These are phyloP conservation scores for Nemophila menziesii DNA, from an alignment of 257 asterid species.

Conservation along the genomic window DNA sequence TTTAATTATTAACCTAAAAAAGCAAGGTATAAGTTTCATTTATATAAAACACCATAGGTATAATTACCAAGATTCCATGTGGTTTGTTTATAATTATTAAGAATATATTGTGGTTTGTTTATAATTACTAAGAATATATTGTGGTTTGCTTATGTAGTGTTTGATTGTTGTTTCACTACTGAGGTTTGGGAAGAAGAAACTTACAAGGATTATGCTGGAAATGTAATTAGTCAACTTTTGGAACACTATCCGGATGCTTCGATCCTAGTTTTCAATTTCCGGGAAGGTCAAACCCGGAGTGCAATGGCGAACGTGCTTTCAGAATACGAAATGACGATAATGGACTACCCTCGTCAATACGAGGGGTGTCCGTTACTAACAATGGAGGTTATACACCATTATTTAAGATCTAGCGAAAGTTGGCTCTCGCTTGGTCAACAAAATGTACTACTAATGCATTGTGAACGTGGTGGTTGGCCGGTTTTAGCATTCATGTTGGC, in stretches of 20 bases:
- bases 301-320: slow-evolving; percentile 59
- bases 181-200: slow-evolving; percentile 56
- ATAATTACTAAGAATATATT: slow-evolving; percentile 8
- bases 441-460: slow-evolving; percentile 83
- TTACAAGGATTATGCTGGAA: slow-evolving; percentile 64
- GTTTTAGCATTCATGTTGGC: slow-evolving; percentile 92
- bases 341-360: slow-evolving; percentile 91
- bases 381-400: slow-evolving; percentile 93
- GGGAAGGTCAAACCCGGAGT: slow-evolving; percentile 54
- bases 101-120: too few species aligned
- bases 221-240: slow-evolving; percentile 54
- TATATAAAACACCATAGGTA: too few species aligned
- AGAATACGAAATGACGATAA: slow-evolving; percentile 73
- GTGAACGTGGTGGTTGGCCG: slow-evolving; percentile 96
- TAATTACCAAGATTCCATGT: too few species aligned
- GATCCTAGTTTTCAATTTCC: slow-evolving; percentile 74
- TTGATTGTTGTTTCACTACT: slow-evolving; percentile 84
- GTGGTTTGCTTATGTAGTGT: slow-evolving; percentile 33
- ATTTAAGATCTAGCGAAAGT: slow-evolving; percentile 82
- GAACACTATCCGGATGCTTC: slow-evolving; percentile 71
- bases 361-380: slow-evolving; percentile 90
- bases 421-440: slow-evolving; percentile 92
- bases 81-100: too few species aligned
- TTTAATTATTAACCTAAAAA: too few species aligned
- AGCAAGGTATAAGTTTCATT: too few species aligned